Evolutionary conservation across 2,329 filamentous ascomycete genomes (phyloP).

Genomic region (Penicillium hesseltinei): DNA sequence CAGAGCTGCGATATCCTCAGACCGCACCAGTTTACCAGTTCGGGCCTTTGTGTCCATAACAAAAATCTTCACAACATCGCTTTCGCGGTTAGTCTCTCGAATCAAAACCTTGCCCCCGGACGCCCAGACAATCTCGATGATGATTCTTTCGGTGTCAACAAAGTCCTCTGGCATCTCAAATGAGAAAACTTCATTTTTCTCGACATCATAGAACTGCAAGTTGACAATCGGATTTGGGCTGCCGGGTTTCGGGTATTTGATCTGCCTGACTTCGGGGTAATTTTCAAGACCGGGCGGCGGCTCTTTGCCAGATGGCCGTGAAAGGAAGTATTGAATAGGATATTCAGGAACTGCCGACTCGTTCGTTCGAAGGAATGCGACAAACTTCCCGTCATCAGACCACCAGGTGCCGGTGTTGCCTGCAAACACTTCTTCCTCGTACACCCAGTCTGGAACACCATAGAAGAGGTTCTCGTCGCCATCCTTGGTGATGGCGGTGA

Average conservation of each 20-base stretch:
- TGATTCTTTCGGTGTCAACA: slow-evolving; percentile 75
- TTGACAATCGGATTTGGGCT: slow-evolving; percentile 89
- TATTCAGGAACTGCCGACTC: slow-evolving; percentile 90
- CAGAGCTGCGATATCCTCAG: slow-evolving; percentile 74
- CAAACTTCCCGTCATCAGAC: slow-evolving; percentile 82
- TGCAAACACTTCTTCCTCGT: slow-evolving; percentile 80
- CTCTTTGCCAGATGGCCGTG: slow-evolving; percentile 72
- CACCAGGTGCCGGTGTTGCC: slow-evolving; percentile 90
- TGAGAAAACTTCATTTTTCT: slow-evolving; percentile 72
- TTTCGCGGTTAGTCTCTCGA: slow-evolving; percentile 90
- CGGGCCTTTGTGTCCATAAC: slow-evolving; percentile 75
- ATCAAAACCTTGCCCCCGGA: slow-evolving; percentile 76
- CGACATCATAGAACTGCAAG: slow-evolving; percentile 83
- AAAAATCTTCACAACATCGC: slow-evolving; percentile 83
- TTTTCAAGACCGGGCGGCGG: slow-evolving; percentile 72
- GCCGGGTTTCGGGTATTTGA: slow-evolving; percentile 97
- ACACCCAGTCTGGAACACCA: slow-evolving; percentile 96
- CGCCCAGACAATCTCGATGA: slow-evolving; percentile 91
- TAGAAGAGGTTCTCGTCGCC: slow-evolving; percentile 90
- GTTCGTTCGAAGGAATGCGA: slow-evolving; percentile 91
- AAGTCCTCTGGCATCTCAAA: slow-evolving; percentile 78
- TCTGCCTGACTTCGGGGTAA: slow-evolving; percentile 84
- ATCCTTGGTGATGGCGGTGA: slow-evolving; percentile 76
- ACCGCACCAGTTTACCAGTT: slow-evolving; percentile 74
- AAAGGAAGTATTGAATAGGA: slow-evolving; percentile 89